These are phyloP conservation scores for Carex cristatella DNA, from an alignment of 176 grass and related monocot genomes.

Conservation along the genomic window DNA sequence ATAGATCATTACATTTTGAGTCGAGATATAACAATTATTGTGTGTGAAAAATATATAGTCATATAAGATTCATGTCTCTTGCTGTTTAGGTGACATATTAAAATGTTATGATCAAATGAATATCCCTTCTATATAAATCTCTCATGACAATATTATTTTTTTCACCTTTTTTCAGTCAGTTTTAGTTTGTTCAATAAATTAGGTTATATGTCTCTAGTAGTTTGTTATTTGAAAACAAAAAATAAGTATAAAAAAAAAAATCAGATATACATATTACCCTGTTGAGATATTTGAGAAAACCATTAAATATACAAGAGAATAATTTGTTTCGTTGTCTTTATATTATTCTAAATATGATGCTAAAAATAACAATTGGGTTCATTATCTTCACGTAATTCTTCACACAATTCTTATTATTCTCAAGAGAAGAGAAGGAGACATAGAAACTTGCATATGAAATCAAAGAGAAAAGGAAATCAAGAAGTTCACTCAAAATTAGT, in stretches of 20 bases:
- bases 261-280: not conserved
- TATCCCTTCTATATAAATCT: not conserved
- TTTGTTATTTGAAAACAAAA: not conserved
- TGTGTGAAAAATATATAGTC: not conserved
- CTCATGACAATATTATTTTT: not conserved
- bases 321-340: not conserved
- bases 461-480: not conserved
- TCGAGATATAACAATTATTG: not conserved
- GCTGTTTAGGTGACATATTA: not conserved
- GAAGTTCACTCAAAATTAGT: too few species aligned
- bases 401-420: too few species aligned
- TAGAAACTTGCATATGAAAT: not conserved
- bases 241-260: not conserved
- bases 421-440: not conserved
- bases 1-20: not conserved
- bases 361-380: not conserved
- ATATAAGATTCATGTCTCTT: not conserved
- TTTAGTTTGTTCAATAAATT: not conserved
- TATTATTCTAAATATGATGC: not conserved
- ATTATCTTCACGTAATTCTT: too few species aligned
- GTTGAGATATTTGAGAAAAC: not conserved
- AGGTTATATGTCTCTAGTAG: not conserved
- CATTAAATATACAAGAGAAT: not conserved
- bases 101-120: not conserved
- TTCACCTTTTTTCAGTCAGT: not conserved